These are phyloP conservation scores for Middelhovenomyces tepae DNA, from an alignment of 805 yeast genomes.

Conservation along the genomic window DNA sequence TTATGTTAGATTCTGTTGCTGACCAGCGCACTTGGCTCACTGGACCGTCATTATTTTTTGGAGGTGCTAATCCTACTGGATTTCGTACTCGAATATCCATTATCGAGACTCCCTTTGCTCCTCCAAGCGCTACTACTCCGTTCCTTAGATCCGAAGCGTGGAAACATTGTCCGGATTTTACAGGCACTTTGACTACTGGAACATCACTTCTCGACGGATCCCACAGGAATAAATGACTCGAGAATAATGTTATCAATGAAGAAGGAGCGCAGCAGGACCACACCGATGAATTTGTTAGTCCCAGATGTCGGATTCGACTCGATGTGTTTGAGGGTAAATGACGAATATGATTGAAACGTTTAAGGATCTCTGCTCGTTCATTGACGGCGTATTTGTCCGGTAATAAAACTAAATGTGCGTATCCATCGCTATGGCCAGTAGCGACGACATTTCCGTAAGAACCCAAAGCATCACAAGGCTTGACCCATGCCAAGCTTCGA, in stretches of 20 bases:
- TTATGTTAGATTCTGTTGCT: constrained; percentile 44
- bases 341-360: constrained; percentile 69
- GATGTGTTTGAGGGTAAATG: constrained; percentile 34
- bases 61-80: constrained; percentile 39
- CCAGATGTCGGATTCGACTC: constrained; percentile 29
- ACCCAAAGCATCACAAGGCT: constrained; percentile 25
- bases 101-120: constrained; percentile 61
- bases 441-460: constrained; percentile 39
- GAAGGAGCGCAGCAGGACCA: constrained; percentile 39
- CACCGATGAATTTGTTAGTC: constrained; percentile 29
- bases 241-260: constrained; percentile 53
- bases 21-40: constrained; percentile 55
- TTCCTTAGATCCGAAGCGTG: constrained; percentile 40
- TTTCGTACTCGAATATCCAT: constrained; percentile 55
- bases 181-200: constrained; percentile 48
- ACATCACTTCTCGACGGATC: constrained; percentile 50
- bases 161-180: constrained; percentile 42
- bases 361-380: constrained; percentile 61
- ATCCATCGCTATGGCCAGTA: constrained; percentile 72
- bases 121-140: constrained; percentile 52
- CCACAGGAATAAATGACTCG: constrained; percentile 69
- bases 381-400: constrained; percentile 44
- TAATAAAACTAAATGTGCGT: constrained; percentile 60
- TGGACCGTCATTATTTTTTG: constrained; percentile 23
- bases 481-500: constrained; percentile 36